phyloP scores from a whole-genome alignment of 177 flowering plant species.

The Vitis hybrid region DNA sequence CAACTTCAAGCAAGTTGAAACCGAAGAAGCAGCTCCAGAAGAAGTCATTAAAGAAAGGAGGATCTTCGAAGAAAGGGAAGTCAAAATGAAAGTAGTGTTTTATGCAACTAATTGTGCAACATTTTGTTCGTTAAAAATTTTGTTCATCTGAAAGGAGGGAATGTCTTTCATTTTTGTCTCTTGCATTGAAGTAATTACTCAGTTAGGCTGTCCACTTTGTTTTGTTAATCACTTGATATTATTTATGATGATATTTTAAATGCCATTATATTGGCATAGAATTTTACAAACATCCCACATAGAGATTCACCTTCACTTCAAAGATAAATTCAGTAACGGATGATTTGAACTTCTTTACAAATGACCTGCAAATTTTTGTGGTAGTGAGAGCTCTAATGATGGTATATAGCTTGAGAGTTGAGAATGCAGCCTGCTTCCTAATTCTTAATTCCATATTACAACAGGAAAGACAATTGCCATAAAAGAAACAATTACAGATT shows the following conservation, averaged over 20 bases:
- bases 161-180: no score
- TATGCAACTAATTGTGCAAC: no score
- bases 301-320: not conserved
- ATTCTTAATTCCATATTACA: not conserved
- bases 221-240: no score
- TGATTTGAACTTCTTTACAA: not conserved
- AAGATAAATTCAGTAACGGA: not conserved
- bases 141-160: no score
- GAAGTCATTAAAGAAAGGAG: conserved; percentile 5
- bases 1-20: conserved; percentile 55
- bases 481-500: not conserved
- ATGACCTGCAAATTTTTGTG: not conserved
- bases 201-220: no score
- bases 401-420: not conserved
- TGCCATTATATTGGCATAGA: no score
- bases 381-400: not conserved
- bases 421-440: not conserved
- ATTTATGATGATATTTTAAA: no score
- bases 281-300: no score
- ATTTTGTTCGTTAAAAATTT: no score
- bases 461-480: not conserved
- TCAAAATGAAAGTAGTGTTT: no score
- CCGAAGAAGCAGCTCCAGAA: conserved; percentile 34
- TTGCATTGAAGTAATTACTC: no score
- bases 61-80: no score